Base-by-base conservation (phyloP, 2,329 filamentous ascomycete species). In the Sclerotinia glacialis region DNA sequence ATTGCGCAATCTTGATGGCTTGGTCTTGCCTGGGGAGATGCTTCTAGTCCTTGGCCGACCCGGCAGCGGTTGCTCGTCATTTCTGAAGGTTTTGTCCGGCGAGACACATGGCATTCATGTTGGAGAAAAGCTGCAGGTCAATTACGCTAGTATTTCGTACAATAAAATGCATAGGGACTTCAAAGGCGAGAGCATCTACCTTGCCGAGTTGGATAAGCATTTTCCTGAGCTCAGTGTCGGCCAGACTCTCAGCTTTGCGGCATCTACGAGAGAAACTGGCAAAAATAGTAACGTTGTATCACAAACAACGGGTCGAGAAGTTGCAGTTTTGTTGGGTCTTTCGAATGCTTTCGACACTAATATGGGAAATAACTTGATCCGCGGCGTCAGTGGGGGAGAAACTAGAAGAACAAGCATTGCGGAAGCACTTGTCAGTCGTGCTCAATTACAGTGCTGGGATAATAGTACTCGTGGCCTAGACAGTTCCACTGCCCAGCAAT, bases 401-500 rank as follows among this genome's bases (percentile, higher is more conserved):
- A 80, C 87, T 67, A 93, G 94, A 79, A 86, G 92, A 74, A 91
- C 94, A 5, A 90, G 87, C 34, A 92, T 94, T 68, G 90, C 89
- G 0, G 91, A 94, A 76, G 91, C 90, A 67, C 83, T 84, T 0
- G 82, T 83, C 14, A 80, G 79, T 0, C 76, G 80, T 18, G 84
- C 86, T 1, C 86, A 82, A 52, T 80, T 85, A 1, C 87, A 90
- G 74, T 89, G 87, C 67, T 95, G 91, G 91, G 91, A 89, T 67
- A 91, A 91, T 70, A 87, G 83, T 16, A 93, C 90, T 0, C 83
- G 85, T 58, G 91, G 90, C 3, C 81, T 93, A 0, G 91, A 93
- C 75, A 87, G 87, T 0, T 86, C 86, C 5, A 92, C 87, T 0
- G 90, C 90, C 91, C 40, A 40, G 37, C 2, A 14, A 40, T 40